Conservation (phyloP, 176 grass and related monocot species). For the Tuctoria greenei region DNA sequence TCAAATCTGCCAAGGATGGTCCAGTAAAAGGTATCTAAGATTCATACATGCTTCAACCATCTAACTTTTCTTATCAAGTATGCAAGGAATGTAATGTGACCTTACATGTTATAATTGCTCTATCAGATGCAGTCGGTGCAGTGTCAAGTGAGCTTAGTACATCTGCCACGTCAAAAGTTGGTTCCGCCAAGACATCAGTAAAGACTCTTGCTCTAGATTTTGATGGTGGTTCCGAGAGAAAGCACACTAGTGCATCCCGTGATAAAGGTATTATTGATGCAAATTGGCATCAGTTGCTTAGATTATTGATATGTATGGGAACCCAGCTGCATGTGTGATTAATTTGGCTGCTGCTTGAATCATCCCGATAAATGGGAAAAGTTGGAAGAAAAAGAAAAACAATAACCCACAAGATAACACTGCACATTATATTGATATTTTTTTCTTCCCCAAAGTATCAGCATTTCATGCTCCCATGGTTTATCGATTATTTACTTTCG, state of each 20-base stretch:
- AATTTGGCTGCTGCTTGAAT: slow-evolving; percentile 15
- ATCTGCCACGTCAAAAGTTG: slow-evolving; percentile 42
- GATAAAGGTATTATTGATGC: slow-evolving; percentile 59
- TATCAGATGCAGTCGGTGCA: slow-evolving; percentile 41
- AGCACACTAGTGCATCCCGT: slow-evolving; percentile 38
- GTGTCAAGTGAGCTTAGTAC: slow-evolving; percentile 36
- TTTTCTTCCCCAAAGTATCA: neutral
- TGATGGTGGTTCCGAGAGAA: slow-evolving; percentile 21
- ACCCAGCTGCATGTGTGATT: slow-evolving; percentile 6
- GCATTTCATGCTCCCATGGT: neutral
- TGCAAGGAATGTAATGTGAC: slow-evolving; percentile 18
- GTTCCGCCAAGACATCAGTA: slow-evolving; percentile 40
- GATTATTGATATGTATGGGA: slow-evolving; percentile 26
- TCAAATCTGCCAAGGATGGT: slow-evolving; percentile 70
- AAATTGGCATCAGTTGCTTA: slow-evolving; percentile 21
- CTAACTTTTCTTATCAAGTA: slow-evolving; percentile 15
- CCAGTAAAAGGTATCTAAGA: slow-evolving; percentile 51
- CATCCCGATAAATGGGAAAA: slow-evolving; percentile 20
- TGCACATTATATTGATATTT: slow-evolving; percentile 15
- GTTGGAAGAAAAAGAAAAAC: neutral
- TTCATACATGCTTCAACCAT: slow-evolving; percentile 13
- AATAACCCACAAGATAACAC: slow-evolving; percentile 9
- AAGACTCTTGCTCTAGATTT: slow-evolving; percentile 19
- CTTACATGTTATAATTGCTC: slow-evolving; percentile 33
- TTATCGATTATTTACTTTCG: slow-evolving; percentile 8